Percentiles rank a stretch among this genome's conserved stretches.
phyloP scores from a whole-genome alignment of 1,284 basidiomycete genomes.

The Boletus sp. region DNA sequence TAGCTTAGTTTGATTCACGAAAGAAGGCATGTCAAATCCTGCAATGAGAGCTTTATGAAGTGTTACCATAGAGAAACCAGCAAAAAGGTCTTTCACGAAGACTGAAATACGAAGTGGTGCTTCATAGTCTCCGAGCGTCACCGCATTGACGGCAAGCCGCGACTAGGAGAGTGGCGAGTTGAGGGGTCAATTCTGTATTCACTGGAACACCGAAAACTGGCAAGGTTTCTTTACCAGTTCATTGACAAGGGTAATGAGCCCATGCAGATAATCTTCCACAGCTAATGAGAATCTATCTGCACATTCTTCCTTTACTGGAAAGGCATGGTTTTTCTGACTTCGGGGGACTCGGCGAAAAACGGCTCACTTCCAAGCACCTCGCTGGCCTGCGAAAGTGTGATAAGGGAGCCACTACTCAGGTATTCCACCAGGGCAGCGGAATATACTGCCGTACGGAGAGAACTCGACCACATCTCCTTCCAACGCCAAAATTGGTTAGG shows the following conservation, averaged over 20 bases:
- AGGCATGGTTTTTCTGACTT: constrained; percentile 7
- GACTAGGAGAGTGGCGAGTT: constrained; percentile 46
- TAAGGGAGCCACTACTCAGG: constrained; percentile 54
- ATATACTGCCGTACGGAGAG: constrained; percentile 62
- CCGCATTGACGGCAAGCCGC: constrained; percentile 76
- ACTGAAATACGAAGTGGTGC: constrained; percentile 74
- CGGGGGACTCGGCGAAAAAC: not conserved
- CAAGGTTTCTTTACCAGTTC: constrained; percentile 57
- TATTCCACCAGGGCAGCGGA: constrained; percentile 64
- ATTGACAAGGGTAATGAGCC: constrained; percentile 74
- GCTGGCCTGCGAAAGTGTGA: constrained; percentile 52
- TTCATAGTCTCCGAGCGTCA: constrained; percentile 78
- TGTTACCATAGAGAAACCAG: constrained; percentile 76
- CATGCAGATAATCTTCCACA: constrained; percentile 84
- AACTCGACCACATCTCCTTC: constrained; percentile 74
- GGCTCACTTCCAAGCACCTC: constrained; percentile 64
- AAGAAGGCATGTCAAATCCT: constrained; percentile 11
- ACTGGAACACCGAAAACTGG: not conserved
- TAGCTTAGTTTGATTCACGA: constrained; percentile 34
- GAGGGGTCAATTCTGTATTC: not conserved
- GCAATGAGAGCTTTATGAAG: not conserved
- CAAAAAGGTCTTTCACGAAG: constrained; percentile 80
- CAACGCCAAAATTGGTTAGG: constrained; percentile 77
- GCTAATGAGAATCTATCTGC: constrained; percentile 61
- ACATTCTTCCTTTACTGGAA: constrained; percentile 67